A percentile compares a stretch with the other conserved stretches of the same genome.
Conservation (phyloP, 768 basidiomycete species). For the Neoboletus magnificus region DNA sequence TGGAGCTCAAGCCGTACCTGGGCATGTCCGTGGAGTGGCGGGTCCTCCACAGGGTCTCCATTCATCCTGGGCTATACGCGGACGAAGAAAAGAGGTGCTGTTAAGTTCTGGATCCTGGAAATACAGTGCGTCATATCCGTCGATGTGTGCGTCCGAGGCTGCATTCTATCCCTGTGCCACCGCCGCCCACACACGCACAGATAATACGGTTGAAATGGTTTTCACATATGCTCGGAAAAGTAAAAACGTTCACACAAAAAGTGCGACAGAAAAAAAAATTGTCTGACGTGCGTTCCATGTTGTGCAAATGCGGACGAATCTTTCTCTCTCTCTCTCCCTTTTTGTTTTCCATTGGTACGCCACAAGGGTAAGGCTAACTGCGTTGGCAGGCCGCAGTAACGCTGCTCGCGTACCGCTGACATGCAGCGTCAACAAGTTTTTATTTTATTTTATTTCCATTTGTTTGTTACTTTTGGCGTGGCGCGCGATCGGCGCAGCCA, state of each 20-base stretch:
- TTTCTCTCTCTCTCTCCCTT: neutral
- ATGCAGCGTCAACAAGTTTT: neutral
- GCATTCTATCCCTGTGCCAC: constrained; percentile 13
- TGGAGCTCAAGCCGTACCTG: constrained; percentile 14
- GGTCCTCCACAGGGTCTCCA: constrained; percentile 21
- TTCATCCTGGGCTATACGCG: constrained; percentile 2
- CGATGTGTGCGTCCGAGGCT: constrained; percentile 1
- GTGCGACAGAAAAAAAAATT: neutral
- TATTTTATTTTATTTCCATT: neutral
- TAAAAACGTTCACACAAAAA: neutral
- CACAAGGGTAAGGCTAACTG: neutral
- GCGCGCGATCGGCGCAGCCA: constrained; percentile 12
- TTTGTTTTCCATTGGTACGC: neutral
- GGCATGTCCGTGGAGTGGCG: constrained; percentile 21
- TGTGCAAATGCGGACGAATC: neutral
- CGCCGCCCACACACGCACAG: neutral
- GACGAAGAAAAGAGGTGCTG: neutral
- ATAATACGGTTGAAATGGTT: neutral
- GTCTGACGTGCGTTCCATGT: constrained; percentile 8
- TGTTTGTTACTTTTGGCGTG: neutral
- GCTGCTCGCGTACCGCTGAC: neutral
- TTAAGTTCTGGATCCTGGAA: neutral
- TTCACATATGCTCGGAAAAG: constrained; percentile 4
- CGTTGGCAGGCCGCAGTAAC: neutral
- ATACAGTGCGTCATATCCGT: constrained; percentile 21